phyloP scores from a whole-genome alignment of 768 basidiomycete genomes.

The Suillus paluster region DNA sequence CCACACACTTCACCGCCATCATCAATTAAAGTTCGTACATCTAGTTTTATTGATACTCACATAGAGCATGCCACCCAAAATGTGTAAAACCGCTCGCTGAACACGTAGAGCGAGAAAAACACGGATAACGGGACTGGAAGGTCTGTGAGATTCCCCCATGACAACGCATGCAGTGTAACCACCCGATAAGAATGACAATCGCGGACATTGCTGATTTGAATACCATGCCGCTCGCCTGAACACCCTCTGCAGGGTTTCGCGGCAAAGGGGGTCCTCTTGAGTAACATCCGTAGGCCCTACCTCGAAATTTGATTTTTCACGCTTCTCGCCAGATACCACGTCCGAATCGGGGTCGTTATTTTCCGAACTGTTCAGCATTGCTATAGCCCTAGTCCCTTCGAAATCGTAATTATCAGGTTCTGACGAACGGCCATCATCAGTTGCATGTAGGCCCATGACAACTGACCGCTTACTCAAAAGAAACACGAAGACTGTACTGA shows the following conservation, averaged over 20 bases:
- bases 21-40: neutral
- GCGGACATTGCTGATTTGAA: constrained; percentile 30
- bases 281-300: neutral
- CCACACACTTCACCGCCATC: constrained; percentile 29
- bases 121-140: constrained; percentile 36
- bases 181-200: constrained; percentile 33
- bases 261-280: constrained; percentile 4
- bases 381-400: constrained; percentile 35
- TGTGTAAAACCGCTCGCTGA: constrained; percentile 35
- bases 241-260: constrained; percentile 22
- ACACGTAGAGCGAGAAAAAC: constrained; percentile 42
- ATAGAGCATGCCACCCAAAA: constrained; percentile 42
- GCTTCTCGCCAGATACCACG: constrained; percentile 13
- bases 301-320: constrained; percentile 6
- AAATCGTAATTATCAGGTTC: constrained; percentile 41
- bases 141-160: neutral
- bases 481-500: constrained; percentile 35
- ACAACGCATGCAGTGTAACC: constrained; percentile 1
- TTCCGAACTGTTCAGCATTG: constrained; percentile 23
- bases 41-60: constrained; percentile 17
- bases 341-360: constrained; percentile 7
- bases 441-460: neutral
- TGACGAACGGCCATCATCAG: constrained; percentile 7
- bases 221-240: constrained; percentile 36
- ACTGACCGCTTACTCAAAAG: constrained; percentile 33